phyloP scores from a whole-genome alignment of 306 rosid species.

The Vigna unguiculata region DNA sequence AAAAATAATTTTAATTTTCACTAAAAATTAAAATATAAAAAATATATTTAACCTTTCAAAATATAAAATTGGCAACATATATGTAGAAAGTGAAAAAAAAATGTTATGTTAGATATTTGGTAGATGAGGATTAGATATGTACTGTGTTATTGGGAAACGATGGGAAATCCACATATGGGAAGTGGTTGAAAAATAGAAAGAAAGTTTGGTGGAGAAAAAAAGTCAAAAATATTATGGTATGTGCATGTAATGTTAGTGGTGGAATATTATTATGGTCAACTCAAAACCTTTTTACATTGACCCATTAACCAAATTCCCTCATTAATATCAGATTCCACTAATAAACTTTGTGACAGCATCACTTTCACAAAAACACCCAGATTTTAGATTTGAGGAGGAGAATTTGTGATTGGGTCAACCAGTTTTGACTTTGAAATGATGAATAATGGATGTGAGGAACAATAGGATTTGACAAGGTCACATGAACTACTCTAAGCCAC shows the following conservation, averaged over 20 bases:
- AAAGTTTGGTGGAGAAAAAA: constrained; percentile 53
- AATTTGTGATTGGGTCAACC: constrained; percentile 41
- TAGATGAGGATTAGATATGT: constrained; percentile 49
- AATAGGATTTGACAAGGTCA: constrained; percentile 44
- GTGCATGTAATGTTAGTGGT: constrained; percentile 41
- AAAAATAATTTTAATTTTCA: no score
- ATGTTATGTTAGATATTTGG: neutral
- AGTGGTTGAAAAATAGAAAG: constrained; percentile 52
- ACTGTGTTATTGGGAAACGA: constrained; percentile 55
- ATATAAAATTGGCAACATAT: no score
- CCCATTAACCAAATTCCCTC: constrained; percentile 48
- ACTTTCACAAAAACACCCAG: constrained; percentile 35
- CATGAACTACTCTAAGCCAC: constrained; percentile 43
- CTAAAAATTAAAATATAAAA: no score
- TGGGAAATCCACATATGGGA: constrained; percentile 56
- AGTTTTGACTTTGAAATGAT: constrained; percentile 61
- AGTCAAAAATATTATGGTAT: constrained; percentile 46
- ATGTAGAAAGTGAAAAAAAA: no score
- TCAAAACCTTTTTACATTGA: constrained; percentile 49
- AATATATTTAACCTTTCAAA: no score
- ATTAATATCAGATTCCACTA: constrained; percentile 55
- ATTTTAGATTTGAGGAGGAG: constrained; percentile 47
- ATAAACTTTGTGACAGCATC: constrained; percentile 6
- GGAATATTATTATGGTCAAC: constrained; percentile 68
- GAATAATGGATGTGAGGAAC: no score